Evolutionary conservation across 768 basidiomycete genomes (phyloP).

Genomic region (Cyathus striatus): DNA sequence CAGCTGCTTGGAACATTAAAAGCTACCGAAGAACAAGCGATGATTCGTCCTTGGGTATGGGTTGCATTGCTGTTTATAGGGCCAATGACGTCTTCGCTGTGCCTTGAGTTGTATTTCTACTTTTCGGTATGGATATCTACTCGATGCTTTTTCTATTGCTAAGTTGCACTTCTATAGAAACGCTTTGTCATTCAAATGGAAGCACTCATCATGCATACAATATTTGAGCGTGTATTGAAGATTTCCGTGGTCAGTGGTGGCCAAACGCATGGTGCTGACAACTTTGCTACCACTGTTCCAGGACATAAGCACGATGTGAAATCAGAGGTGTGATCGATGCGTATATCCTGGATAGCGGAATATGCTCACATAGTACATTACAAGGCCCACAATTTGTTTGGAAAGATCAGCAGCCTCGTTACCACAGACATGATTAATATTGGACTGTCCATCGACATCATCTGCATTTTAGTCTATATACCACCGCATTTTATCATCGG

Average conservation of each 20-base stretch:
- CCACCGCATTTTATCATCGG: neutral
- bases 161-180: neutral
- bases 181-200: neutral
- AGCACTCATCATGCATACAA: neutral
- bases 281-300: neutral
- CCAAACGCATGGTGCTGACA: neutral
- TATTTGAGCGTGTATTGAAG: neutral
- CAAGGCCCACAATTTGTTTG: neutral
- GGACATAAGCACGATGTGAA: neutral
- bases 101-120: neutral
- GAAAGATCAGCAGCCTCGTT: neutral
- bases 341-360: neutral
- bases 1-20: neutral
- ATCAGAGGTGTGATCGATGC: neutral
- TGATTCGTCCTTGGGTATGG: neutral
- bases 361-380: neutral
- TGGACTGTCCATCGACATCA: neutral
- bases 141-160: neutral
- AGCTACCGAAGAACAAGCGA: neutral
- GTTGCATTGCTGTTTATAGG: neutral
- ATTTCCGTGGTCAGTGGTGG: neutral
- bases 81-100: neutral
- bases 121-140: neutral
- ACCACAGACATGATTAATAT: neutral
- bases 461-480: neutral